Conservation (phyloP, 352 stramenopile genomes). For the Paralagenidium karlingii region DNA sequence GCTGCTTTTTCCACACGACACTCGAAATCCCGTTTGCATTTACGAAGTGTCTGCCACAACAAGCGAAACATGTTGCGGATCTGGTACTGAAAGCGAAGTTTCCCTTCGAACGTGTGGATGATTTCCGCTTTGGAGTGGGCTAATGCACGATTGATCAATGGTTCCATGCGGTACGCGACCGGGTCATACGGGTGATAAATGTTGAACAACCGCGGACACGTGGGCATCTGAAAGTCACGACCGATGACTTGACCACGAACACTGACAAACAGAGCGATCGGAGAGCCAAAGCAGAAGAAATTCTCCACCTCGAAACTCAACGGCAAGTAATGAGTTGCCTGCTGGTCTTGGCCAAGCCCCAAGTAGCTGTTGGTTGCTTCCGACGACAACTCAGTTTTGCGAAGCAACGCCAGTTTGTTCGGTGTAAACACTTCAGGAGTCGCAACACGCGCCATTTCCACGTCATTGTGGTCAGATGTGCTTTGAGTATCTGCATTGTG, state of each 20-base stretch:
- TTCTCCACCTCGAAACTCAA: constrained; percentile 75
- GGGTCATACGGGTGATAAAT: constrained; percentile 93
- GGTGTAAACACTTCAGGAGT: background rate
- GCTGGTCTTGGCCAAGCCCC: no score
- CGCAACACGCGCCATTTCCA: no score
- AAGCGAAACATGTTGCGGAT: constrained; percentile 66
- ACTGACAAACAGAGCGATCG: constrained; percentile 86
- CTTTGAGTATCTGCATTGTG: no score
- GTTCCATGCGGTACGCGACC: constrained; percentile 92
- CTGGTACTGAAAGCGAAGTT: constrained; percentile 77
- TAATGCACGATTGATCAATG: constrained; percentile 72
- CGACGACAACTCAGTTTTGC: background rate
- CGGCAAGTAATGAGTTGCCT: constrained; percentile 12
- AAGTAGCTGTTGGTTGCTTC: background rate
- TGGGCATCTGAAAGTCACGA: constrained; percentile 56
- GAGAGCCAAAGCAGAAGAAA: constrained; percentile 84
- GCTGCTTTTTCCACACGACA: constrained; percentile 51
- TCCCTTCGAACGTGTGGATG: constrained; percentile 75
- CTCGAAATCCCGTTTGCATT: constrained; percentile 69
- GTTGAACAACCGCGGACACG: constrained; percentile 85
- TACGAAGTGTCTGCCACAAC: constrained; percentile 64
- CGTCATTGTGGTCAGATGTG: no score
- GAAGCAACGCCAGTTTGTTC: background rate
- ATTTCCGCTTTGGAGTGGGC: constrained; percentile 74
- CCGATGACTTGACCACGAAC: constrained; percentile 78